Evolutionary conservation across 441 rosid species (phyloP), one percentile per base, ranked within the genome.

Genomic region (Cnidoscolus chayamansa): DNA sequence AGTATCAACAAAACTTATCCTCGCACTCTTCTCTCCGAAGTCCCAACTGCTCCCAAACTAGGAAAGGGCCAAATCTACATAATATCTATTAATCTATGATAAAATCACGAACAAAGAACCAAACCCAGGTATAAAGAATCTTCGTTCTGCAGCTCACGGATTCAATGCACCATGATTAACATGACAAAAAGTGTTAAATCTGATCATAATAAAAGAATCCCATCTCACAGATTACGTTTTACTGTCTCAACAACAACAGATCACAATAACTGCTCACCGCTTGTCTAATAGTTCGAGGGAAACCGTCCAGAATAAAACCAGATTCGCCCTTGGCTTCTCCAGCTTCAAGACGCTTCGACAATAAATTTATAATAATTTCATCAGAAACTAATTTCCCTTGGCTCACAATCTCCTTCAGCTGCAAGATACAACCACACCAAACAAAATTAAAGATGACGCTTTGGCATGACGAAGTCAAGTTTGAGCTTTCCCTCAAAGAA

Each of bases 281-380:
- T 72, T 94, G 99, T 75, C 88, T 84, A 65, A 94, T 81, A 1
- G 99, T 94, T 61, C 97, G 88, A 78, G 98, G 99, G 73, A 94
- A 94, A 37, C 99, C 97, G 84, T 94, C 98, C 63, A 92, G 97
- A 76, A 94, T 89, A 82, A 92, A 94, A 61, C 99, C 97, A 59
- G 97, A 78, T 81, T 92, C 99, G 31, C 93, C 97, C 77, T 89
- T 86, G 31, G 83, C 84, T 76, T 82, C 90, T 60, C 90, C 89
- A 15, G 83, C 86, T 82, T 86, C 84, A 30, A 92, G 96, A 32
- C 92, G 91, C 77, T 88, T 94, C 16, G 93, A 88, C 78, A 94
- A 77, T 55, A 94, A 75, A 76, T 84, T 83, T 70, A 94, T 90
- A 60, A 92, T 88, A 75, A 88, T 75, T 80, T 94, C 99, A 83